phyloP scores from a whole-genome alignment of 31 red algal species.

The Endocladia muricata region DNA sequence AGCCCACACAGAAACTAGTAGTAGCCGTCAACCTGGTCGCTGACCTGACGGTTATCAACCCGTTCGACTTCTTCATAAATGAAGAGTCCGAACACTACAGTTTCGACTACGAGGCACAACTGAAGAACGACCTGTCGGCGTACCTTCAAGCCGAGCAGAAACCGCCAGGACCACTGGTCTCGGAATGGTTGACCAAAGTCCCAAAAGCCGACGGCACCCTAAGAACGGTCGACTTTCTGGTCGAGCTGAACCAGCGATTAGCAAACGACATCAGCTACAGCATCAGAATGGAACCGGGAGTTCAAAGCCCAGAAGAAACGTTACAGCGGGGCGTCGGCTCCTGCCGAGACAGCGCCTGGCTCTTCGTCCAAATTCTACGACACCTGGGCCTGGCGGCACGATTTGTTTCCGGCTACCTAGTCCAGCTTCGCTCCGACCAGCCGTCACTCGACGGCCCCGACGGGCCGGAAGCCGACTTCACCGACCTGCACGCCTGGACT shows the following conservation, averaged over 20 bases:
- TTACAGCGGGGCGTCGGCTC: background rate
- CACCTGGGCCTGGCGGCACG: background rate
- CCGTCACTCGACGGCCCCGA: too few species aligned
- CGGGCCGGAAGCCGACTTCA: background rate
- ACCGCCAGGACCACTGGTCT: background rate
- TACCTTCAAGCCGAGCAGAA: background rate
- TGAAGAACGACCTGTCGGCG: background rate
- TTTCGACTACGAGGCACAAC: too few species aligned
- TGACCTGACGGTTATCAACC: too few species aligned
- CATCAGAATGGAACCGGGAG: background rate
- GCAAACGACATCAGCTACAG: background rate
- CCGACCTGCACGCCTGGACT: background rate
- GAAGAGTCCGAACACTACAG: too few species aligned
- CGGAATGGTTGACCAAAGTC: background rate
- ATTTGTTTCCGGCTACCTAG: background rate
- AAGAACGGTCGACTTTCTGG: too few species aligned
- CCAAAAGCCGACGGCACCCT: background rate
- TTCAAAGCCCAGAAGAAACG: background rate
- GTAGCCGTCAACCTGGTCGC: too few species aligned
- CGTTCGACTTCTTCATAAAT: too few species aligned
- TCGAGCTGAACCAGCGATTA: background rate
- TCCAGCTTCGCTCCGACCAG: too few species aligned
- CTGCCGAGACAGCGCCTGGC: background rate
- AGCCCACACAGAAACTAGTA: too few species aligned
- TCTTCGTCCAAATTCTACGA: background rate